phyloP scores from a whole-genome alignment of 2,329 filamentous ascomycete genomes.

The Fusarium sp. region DNA sequence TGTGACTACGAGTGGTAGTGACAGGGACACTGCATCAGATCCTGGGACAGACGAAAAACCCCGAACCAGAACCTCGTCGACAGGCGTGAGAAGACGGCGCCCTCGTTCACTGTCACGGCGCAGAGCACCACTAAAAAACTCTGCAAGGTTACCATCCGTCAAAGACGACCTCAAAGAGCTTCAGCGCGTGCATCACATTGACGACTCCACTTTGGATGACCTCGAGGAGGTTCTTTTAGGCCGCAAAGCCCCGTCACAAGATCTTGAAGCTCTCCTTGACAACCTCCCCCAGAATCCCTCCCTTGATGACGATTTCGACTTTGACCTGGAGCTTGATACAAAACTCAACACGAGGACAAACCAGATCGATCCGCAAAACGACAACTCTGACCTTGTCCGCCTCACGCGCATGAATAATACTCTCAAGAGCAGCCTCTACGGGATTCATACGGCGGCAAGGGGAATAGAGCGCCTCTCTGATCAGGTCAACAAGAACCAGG shows the following conservation, averaged over 20 bases:
- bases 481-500: constrained; percentile 56
- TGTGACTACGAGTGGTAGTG: constrained; percentile 34
- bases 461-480: constrained; percentile 70
- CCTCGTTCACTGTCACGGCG: constrained; percentile 56
- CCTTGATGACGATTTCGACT: constrained; percentile 39
- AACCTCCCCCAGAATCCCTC: constrained; percentile 40
- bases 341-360: constrained; percentile 42
- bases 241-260: constrained; percentile 46
- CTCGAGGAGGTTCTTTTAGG: constrained; percentile 62
- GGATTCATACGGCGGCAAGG: constrained; percentile 66
- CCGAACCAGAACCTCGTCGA: constrained; percentile 35
- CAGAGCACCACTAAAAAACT: constrained; percentile 63
- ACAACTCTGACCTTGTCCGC: constrained; percentile 55
- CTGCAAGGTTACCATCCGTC: constrained; percentile 64
- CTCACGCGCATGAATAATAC: constrained; percentile 64
- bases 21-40: constrained; percentile 49
- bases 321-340: constrained; percentile 42
- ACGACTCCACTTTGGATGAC: constrained; percentile 71
- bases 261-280: constrained; percentile 41
- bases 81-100: constrained; percentile 45
- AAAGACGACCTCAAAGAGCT: constrained; percentile 67
- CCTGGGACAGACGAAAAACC: constrained; percentile 45
- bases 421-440: constrained; percentile 62
- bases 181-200: constrained; percentile 64
- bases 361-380: constrained; percentile 35